Conservation (phyloP, 2,329 filamentous ascomycete species). For the Penicillium sp. region DNA sequence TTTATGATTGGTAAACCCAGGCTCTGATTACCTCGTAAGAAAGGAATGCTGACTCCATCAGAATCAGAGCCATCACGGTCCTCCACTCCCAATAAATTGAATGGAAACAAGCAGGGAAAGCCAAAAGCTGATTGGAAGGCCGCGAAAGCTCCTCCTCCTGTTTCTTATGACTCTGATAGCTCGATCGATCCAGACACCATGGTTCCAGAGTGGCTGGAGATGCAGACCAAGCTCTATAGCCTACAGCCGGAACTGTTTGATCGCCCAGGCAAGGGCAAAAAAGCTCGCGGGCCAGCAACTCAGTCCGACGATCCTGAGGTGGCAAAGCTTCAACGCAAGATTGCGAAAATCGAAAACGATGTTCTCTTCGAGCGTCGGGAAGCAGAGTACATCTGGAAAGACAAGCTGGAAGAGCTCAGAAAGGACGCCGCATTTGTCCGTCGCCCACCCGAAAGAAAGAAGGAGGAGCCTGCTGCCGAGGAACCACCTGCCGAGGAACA, state of each 20-base stretch:
- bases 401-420: conserved; percentile 55
- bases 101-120: conserved; percentile 23
- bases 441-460: conserved; percentile 21
- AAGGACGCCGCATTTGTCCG: conserved; percentile 49
- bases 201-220: conserved; percentile 68
- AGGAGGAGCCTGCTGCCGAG: conserved; percentile 44
- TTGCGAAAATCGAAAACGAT: conserved; percentile 72
- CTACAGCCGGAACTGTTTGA: conserved; percentile 53
- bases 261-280: conserved; percentile 39
- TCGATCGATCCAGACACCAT: conserved; percentile 71
- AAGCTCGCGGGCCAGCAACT: conserved; percentile 26
- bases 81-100: conserved; percentile 22
- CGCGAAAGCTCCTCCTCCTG: conserved; percentile 17
- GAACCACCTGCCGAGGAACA: conserved; percentile 44
- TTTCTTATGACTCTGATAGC: conserved; percentile 49
- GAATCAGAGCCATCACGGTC: conserved; percentile 29
- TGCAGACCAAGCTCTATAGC: conserved; percentile 64
- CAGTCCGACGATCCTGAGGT: conserved; percentile 44
- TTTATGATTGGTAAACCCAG: conserved; percentile 35
- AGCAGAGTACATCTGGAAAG: conserved; percentile 63
- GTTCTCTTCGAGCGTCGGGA: conserved; percentile 65
- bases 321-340: conserved; percentile 64
- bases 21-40: conserved; percentile 9
- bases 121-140: conserved; percentile 25
- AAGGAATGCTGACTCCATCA: conserved; percentile 27